phyloP scores from a whole-genome alignment of 2,329 filamentous ascomycete genomes.

The Thielaviopsis punctulata region DNA sequence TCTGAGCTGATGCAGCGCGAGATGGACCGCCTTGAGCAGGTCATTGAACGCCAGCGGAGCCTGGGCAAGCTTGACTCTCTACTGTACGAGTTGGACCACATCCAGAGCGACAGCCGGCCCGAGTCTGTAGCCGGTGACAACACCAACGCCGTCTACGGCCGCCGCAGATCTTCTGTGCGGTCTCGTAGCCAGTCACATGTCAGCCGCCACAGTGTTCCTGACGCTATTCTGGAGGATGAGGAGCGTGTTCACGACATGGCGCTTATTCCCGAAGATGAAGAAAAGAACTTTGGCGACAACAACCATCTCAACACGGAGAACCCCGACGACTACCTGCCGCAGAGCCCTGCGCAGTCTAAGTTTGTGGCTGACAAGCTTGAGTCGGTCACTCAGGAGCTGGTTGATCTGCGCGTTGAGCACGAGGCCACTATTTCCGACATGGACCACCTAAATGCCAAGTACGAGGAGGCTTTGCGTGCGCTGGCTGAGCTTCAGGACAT shows the following conservation, averaged over 20 bases:
- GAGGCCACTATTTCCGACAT: slow-evolving; percentile 69
- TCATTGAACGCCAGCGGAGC: slow-evolving; percentile 86
- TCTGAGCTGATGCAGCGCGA: slow-evolving; percentile 94
- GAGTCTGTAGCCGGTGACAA: slow-evolving; percentile 7
- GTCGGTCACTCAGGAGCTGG: slow-evolving; percentile 74
- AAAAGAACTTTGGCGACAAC: slow-evolving; percentile 9
- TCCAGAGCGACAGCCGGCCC: slow-evolving; percentile 24
- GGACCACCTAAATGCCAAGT: slow-evolving; percentile 69
- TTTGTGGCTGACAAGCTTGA: slow-evolving; percentile 89
- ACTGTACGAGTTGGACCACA: slow-evolving; percentile 72
- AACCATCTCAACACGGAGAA: slow-evolving; percentile 6
- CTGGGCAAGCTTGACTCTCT: slow-evolving; percentile 88
- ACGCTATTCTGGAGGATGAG: slow-evolving; percentile 39
- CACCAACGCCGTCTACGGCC: slow-evolving; percentile 13
- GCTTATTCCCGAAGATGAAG: slow-evolving; percentile 14
- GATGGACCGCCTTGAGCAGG: slow-evolving; percentile 82
- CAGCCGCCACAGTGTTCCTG: slow-evolving; percentile 31
- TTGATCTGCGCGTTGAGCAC: slow-evolving; percentile 80
- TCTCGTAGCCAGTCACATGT: slow-evolving; percentile 11
- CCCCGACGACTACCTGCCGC: slow-evolving; percentile 28
- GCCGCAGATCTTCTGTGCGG: slow-evolving; percentile 26
- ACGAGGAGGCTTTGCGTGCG: slow-evolving; percentile 71
- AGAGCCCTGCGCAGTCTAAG: slow-evolving; percentile 63
- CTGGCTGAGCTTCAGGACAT: slow-evolving; percentile 74
- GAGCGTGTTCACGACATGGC: slow-evolving; percentile 22